Evolutionary conservation across 495 filamentous ascomycete species (phyloP), one percentile per base, ranked within the genome.

Genomic region (Xanthoparmelia taractica): DNA sequence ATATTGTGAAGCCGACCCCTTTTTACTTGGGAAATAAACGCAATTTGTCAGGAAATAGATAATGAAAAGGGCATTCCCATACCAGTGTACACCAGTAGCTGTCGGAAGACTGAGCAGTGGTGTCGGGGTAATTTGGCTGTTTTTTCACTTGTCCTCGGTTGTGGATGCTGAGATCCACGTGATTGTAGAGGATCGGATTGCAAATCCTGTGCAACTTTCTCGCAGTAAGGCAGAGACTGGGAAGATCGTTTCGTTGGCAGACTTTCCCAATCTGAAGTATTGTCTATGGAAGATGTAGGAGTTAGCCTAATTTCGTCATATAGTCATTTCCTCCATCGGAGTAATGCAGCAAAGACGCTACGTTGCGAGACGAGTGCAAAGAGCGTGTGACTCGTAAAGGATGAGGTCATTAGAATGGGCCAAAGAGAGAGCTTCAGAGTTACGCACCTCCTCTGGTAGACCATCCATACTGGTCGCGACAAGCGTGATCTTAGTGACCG

Each of bases 121-220:
- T 12, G 15, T 52, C 48, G 4, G 48, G n/a, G n/a, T n/a, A n/a
- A n/a, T n/a, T 52, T 31, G 48, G 48, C 48, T 27, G 48, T 1
- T 17, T 13, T 10, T 31, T 52, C 11, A 52, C 48, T 23, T 31
- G 12, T 4, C 48, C 48, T 4, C 48, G 48, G 48, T 52, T 52
- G 48, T 52, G 48, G 48, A 52, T 52, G 48, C 48, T 52, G 48
- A 52, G 48, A 52, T 52, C 48, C 2, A 52, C 48, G 48, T 52
- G 12, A 18, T 17, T 31, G 27, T 52, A 52, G 17, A 52, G 48
- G 27, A 31, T 4, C 3, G 25, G 25, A 4, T 52, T 52, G 48
- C 48, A 17, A 29, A 38, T 29, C n/a, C 4, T 7, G 40, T 65
- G 25, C 17, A 60, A 23, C 41, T 36, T 29, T 18, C 48, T 52